A percentile compares a stretch with the other conserved stretches of the same genome.
Conservation (phyloP, 2,329 filamentous ascomycete genomes). For the Bertia moriformis region DNA sequence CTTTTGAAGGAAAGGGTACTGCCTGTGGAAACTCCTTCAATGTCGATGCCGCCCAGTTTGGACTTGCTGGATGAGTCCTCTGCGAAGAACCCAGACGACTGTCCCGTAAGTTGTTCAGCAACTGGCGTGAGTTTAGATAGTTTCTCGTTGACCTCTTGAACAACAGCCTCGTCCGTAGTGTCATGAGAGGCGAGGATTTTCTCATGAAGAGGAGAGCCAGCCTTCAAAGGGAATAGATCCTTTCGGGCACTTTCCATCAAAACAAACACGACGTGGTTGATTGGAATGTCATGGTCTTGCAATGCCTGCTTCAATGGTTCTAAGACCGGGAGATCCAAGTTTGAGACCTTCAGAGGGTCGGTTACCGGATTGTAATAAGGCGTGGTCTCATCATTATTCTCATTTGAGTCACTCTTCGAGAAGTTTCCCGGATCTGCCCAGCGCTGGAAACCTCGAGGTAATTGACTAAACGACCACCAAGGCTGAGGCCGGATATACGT, state of each 20-base stretch:
- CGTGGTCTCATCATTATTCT: too few species aligned
- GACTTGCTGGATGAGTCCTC: conserved; percentile 11
- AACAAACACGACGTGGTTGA: conserved; percentile 20
- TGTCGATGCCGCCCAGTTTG: conserved; percentile 16
- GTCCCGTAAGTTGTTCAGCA: conserved; percentile 18
- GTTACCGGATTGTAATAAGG: conserved; percentile 9
- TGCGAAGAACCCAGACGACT: too few species aligned
- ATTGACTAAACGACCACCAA: too few species aligned
- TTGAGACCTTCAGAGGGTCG: conserved; percentile 20
- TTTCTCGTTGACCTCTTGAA: conserved; percentile 10
- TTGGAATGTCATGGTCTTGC: conserved; percentile 12
- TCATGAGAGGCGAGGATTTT: conserved; percentile 13
- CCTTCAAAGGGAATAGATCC: conserved; percentile 21
- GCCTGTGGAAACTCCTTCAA: conserved; percentile 19
- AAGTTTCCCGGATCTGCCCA: too few species aligned
- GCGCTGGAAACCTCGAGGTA: too few species aligned
- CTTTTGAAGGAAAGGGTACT: conserved; percentile 22
- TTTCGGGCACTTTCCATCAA: conserved; percentile 23
- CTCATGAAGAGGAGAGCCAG: conserved; percentile 16
- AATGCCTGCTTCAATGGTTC: conserved; percentile 13
- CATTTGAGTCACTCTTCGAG: too few species aligned
- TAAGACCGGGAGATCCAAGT: conserved; percentile 15
- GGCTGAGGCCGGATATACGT: too few species aligned
- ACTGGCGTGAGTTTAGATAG: conserved; percentile 13
- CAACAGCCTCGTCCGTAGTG: conserved; percentile 6